These are phyloP conservation scores for Byssochlamys sp. DNA, from an alignment of 2,329 filamentous ascomycete species.

Conservation along the genomic window DNA sequence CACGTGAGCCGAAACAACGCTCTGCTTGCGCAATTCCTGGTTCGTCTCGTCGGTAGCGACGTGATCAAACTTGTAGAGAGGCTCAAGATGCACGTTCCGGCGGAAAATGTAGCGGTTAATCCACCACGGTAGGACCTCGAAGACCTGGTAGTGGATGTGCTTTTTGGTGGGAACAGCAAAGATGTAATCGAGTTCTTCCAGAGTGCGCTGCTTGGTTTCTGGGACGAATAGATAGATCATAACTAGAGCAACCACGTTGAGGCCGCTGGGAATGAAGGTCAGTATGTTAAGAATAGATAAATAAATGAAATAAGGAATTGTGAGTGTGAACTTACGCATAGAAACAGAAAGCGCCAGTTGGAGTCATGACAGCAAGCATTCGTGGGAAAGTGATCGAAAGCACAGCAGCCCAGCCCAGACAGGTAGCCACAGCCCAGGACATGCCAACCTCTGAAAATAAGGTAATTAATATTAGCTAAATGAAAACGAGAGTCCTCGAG, in stretches of 20 bases:
- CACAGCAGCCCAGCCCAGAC: constrained; percentile 41
- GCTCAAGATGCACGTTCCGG: constrained; percentile 37
- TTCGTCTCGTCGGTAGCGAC: constrained; percentile 2
- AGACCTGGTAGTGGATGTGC: constrained; percentile 50
- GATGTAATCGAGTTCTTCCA: constrained; percentile 51
- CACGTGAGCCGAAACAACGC: background rate
- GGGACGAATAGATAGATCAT: constrained; percentile 56
- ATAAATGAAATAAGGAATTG: constrained; percentile 2
- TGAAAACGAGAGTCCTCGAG: constrained; percentile 15
- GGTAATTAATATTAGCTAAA: constrained; percentile 16
- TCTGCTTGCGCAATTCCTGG: constrained; percentile 1
- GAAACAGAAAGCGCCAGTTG: constrained; percentile 51
- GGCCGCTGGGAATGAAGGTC: constrained; percentile 23
- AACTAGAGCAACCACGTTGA: constrained; percentile 52
- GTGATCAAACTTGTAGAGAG: constrained; percentile 42
- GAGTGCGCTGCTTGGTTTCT: constrained; percentile 47
- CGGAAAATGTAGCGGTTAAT: constrained; percentile 49
- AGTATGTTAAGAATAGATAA: constrained; percentile 1
- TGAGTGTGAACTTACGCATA: constrained; percentile 36
- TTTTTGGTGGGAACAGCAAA: constrained; percentile 50
- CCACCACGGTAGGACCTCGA: constrained; percentile 52
- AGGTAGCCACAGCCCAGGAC: constrained; percentile 37
- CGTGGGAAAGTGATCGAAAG: constrained; percentile 43
- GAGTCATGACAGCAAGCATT: constrained; percentile 39
- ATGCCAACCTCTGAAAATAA: constrained; percentile 37